These are phyloP conservation scores for Penicillium paxilli DNA, from an alignment of 495 filamentous ascomycete genomes.

Conservation along the genomic window DNA sequence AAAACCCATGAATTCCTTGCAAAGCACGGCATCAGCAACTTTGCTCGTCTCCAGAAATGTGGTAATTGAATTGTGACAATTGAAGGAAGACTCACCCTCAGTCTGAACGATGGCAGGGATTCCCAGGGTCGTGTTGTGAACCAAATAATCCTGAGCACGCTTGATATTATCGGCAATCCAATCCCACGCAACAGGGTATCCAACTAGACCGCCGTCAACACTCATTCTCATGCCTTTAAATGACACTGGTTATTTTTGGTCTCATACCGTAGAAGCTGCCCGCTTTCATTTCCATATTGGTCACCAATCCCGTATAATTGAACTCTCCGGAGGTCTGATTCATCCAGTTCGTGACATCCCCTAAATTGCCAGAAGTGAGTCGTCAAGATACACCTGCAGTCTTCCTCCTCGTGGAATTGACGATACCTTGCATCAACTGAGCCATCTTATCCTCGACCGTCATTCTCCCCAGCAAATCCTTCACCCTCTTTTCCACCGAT, in stretches of 20 bases:
- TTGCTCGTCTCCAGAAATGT: not conserved
- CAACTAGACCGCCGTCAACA: conserved; percentile 42
- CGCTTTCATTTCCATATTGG: conserved; percentile 61
- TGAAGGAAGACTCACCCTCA: conserved; percentile 42
- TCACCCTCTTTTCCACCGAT: conserved; percentile 59
- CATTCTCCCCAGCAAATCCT: conserved; percentile 67
- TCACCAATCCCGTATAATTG: conserved; percentile 63
- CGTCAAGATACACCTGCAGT: not conserved
- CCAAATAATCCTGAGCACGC: conserved; percentile 62
- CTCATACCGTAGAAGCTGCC: conserved; percentile 60
- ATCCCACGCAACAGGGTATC: conserved; percentile 61
- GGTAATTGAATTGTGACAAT: no score
- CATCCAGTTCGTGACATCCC: conserved; percentile 71
- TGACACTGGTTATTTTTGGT: not conserved
- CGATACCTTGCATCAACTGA: conserved; percentile 60
- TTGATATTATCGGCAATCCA: conserved; percentile 61
- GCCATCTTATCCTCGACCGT: conserved; percentile 68
- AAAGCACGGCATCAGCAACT: not conserved
- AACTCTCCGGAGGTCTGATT: conserved; percentile 56
- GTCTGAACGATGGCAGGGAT: conserved; percentile 71
- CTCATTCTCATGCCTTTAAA: not conserved
- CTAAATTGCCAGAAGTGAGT: conserved; percentile 22
- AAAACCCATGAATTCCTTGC: conserved; percentile 66
- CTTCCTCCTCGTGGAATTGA: not conserved
- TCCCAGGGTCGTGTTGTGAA: conserved; percentile 62